These are phyloP conservation scores for Baeospora myosura DNA, from an alignment of 1,284 basidiomycete species.

Conservation along the genomic window DNA sequence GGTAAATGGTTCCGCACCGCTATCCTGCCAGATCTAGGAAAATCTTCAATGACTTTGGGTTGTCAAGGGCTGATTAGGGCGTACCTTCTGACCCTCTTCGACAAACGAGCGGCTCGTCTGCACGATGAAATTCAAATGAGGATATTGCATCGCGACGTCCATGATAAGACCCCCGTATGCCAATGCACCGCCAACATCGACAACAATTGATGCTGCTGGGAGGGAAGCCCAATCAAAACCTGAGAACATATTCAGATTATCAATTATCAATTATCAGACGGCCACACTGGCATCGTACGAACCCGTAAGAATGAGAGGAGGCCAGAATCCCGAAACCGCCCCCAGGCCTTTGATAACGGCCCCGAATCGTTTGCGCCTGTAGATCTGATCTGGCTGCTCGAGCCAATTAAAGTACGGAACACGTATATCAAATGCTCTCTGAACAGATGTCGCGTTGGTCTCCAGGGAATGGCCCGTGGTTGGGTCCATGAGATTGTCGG, in stretches of 20 bases:
- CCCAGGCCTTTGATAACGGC: slow-evolving; percentile 26
- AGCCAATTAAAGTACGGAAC: slow-evolving; percentile 23
- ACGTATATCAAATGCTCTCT: slow-evolving; percentile 19
- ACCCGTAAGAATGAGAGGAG: not conserved
- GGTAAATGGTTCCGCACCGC: not conserved
- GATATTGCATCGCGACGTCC: not conserved
- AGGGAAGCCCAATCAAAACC: slow-evolving; percentile 13
- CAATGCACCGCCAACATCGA: slow-evolving; percentile 18
- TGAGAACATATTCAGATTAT: not conserved
- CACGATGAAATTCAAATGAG: no score
- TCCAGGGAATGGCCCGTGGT: slow-evolving; percentile 21
- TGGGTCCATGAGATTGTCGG: slow-evolving; percentile 28
- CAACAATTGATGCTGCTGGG: slow-evolving; percentile 9
- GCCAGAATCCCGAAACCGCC: no score
- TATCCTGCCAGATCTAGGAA: not conserved
- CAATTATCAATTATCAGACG: not conserved
- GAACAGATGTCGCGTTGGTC: slow-evolving; percentile 22
- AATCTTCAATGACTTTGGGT: no score
- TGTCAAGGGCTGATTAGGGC: not conserved
- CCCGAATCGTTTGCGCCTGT: slow-evolving; percentile 23
- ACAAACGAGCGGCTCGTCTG: no score
- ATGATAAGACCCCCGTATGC: slow-evolving; percentile 16
- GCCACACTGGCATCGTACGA: not conserved
- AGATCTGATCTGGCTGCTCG: slow-evolving; percentile 21
- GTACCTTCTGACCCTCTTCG: not conserved